Conservation (phyloP, 2,329 filamentous ascomycete genomes). For the Aaosphaeria pasadenensis region DNA sequence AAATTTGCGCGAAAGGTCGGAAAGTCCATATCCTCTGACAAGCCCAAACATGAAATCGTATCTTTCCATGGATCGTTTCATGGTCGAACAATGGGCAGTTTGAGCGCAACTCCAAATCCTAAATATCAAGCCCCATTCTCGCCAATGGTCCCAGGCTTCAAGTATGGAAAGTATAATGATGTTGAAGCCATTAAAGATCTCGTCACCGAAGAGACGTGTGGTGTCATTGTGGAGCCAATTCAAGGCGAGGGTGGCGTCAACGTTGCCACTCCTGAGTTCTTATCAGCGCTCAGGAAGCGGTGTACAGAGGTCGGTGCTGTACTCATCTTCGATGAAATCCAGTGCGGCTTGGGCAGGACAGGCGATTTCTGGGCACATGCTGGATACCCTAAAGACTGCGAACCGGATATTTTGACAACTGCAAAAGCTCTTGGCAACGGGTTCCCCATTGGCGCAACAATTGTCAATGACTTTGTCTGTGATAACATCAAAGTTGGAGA, state of each 20-base stretch:
- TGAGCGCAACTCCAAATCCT: conserved; percentile 95
- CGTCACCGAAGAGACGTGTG: conserved; percentile 82
- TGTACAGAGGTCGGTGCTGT: conserved; percentile 86
- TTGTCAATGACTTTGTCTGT: conserved; percentile 64
- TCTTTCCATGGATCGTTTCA: conserved; percentile 94
- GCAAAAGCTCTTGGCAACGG: conserved; percentile 97
- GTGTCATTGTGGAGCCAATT: conserved; percentile 94
- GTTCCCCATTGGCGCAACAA: conserved; percentile 86
- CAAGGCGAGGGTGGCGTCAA: conserved; percentile 95
- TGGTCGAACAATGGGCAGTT: conserved; percentile 88
- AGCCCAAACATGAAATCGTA: conserved; percentile 76
- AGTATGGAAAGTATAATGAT: conserved; percentile 83
- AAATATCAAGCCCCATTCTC: conserved; percentile 96
- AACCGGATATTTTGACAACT: conserved; percentile 90
- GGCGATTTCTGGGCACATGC: conserved; percentile 88
- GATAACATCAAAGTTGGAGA: conserved; percentile 72
- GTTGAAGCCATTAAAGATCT: conserved; percentile 66
- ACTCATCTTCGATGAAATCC: conserved; percentile 94
- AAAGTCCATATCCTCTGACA: conserved; percentile 68
- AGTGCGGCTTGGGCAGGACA: conserved; percentile 86
- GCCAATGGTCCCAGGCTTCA: conserved; percentile 93
- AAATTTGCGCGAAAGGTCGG: conserved; percentile 95
- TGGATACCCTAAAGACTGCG: conserved; percentile 69
- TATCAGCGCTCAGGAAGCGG: conserved; percentile 75
- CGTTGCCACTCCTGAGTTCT: conserved; percentile 77